Evolutionary conservation across 352 stramenopile species (phyloP), one percentile per base, ranked within the genome.

Genomic region (Plasmopara viticola): DNA sequence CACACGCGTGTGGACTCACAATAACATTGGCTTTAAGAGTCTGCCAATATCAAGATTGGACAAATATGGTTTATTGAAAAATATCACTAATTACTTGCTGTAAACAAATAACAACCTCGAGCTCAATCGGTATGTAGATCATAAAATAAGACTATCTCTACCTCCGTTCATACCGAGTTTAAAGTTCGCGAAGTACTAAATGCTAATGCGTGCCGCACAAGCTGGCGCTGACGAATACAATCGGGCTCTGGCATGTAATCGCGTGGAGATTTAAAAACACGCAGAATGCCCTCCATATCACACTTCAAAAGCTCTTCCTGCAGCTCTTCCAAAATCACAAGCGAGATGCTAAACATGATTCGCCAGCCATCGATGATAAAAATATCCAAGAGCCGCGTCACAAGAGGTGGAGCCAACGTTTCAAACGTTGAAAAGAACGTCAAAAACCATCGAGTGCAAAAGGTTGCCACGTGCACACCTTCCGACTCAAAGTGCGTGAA

Each of bases 341-440:
- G 61, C 8, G 74, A 82, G 57, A 90, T 78, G 38, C 78, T 86
- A 51, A 89, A 84, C 18, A 92, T 78, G 20, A 87, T 75, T 15
- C 82, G 75, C 75, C 80, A 89, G 9, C 82, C 77, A 50, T 92
- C 82, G 51, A 92, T 75, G 37, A 86, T 74, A 44, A 87, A 92
- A 14, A 87, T 70, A 39, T 92, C 82, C n/a, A 92, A 60, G 12
- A 92, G 41, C 4, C 73, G 77, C 12, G 78, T 72, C 45, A 87
- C 82, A 13, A 92, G 62, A 31, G 62, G 69, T 17, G 77, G 76
- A 4, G 78, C 66, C 39, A 86, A 73, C n/a, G 82, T 89, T 50
- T 92, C 78, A 45, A 87, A 89, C 0, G 78, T 84, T 12, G 82
- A 84, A 38, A 90, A 92, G 44, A 87, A 79, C n/a, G 82, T 92